Evolutionary conservation across 106 monocot genomes (phyloP), one percentile per base, ranked within the genome.

Genomic region (Dactylorhiza incarnata): DNA sequence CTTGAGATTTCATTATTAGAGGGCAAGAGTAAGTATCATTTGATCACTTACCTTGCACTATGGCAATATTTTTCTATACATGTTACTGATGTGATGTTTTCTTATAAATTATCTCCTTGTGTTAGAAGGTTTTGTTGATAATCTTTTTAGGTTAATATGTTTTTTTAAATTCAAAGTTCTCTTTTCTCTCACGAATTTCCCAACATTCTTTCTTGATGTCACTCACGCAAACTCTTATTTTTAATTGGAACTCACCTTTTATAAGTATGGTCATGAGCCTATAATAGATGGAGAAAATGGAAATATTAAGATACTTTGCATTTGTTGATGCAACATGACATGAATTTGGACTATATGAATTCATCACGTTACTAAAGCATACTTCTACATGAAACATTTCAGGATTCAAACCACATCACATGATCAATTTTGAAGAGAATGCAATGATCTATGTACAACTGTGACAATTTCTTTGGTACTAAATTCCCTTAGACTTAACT

Each of bases 261-360:
- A 89, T 77, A 93, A 97, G 62, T 93, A 97, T 55, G 96, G 96
- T n/a, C n/a, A n/a, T 29, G 96, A 97, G 61, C 96, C 96, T 59
- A 87, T 81, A 71, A 82, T 97, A 81, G 96, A 97, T 82, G 96
- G 96, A 66, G 96, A 97, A 91, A 24, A 93, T 75, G 96, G 96
- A 76, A 93, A 97, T 84, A 77, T 97, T 49, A 97, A 93, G 96
- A 93, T 97, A 47, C 61, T 66, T n/a, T n/a, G 19, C 19, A 9
- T 47, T 48, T 61, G 14, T 45, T 47, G 3, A 55, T n/a, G 29
- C 29, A 29, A 29, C 2, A 29, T 29, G 29, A 29, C 29, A 29
- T 29, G 29, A 29, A 29, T 29, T 29, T 1, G 29, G 29, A 29
- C 29, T 2, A 2, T 2, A 29, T 29, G 29, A 29, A 29, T 29